Evolutionary conservation across 345 rosid genomes (phyloP).

Genomic region (Gynandropsis gynandra): DNA sequence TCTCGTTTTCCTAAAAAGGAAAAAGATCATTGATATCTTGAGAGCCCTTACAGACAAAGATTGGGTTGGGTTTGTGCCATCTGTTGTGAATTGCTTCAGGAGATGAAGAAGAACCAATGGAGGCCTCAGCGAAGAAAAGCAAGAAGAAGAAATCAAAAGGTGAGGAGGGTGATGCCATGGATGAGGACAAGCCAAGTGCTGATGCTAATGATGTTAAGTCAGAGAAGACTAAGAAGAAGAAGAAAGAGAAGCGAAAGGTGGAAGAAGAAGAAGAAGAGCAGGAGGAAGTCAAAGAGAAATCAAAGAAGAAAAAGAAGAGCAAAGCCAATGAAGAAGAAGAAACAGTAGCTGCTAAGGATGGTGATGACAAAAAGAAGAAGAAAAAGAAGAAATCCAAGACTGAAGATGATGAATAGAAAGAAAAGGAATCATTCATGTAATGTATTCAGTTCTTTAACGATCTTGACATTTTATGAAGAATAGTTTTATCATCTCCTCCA

Average conservation of each 20-base stretch:
- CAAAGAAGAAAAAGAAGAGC: conserved; percentile 34
- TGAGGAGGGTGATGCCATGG: conserved; percentile 32
- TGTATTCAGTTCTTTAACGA: conserved; percentile 5
- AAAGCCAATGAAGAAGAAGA: conserved; percentile 39
- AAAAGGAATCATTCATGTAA: not conserved
- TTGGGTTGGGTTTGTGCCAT: conserved; percentile 11
- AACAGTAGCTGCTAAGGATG: conserved; percentile 25
- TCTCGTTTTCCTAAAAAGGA: not conserved
- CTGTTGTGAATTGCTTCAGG: conserved; percentile 10
- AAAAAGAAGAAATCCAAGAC: conserved; percentile 35
- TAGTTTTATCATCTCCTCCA: too few species aligned
- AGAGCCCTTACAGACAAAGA: too few species aligned
- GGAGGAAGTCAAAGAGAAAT: conserved; percentile 24
- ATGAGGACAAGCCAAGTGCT: too few species aligned
- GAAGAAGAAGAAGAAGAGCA: conserved; percentile 18
- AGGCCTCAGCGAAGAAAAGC: conserved; percentile 45
- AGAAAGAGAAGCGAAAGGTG: conserved; percentile 38
- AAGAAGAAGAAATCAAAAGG: conserved; percentile 45
- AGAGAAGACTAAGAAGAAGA: conserved; percentile 51
- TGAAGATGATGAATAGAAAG: conserved; percentile 32
- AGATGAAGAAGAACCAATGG: conserved; percentile 39
- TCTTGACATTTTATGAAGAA: too few species aligned
- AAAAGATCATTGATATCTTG: conserved; percentile 3
- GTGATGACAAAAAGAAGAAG: conserved; percentile 39
- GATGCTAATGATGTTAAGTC: too few species aligned